Percentiles rank a stretch among this genome's conserved stretches.
phyloP scores from a whole-genome alignment of 345 rosid species.

The Geranium brycei region DNA sequence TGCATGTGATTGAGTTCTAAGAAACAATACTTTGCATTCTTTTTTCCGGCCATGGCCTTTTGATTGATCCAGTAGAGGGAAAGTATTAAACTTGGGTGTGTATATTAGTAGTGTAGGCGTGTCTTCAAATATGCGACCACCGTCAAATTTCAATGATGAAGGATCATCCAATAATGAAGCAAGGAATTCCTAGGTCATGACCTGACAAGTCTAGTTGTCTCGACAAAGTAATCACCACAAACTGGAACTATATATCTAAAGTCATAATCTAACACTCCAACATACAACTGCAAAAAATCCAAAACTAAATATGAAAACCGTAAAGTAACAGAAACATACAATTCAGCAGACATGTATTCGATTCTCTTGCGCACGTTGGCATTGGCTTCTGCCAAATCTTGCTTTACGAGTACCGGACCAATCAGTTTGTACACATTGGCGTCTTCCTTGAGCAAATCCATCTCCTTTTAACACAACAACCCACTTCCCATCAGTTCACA shows the following conservation, averaged over 20 bases:
- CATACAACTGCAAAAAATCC: neutral
- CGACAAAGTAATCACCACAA: too few relatives aligned
- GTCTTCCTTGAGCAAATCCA: conserved; percentile 68
- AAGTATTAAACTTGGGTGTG: neutral
- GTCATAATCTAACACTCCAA: neutral
- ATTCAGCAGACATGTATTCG: conserved; percentile 81
- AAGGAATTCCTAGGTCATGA: neutral
- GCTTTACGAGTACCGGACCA: conserved; percentile 95
- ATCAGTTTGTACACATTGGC: conserved; percentile 90
- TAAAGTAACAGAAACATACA: conserved; percentile 29
- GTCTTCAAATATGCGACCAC: too few relatives aligned
- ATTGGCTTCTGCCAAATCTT: conserved; percentile 91
- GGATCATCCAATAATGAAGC: too few relatives aligned
- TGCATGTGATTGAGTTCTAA: neutral
- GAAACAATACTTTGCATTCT: neutral
- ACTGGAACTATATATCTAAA: neutral
- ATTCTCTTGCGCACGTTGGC: conserved; percentile 92
- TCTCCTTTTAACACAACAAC: conserved; percentile 37
- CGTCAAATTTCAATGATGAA: too few relatives aligned
- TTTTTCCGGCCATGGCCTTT: neutral
- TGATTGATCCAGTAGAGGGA: neutral
- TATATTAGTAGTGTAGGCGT: neutral
- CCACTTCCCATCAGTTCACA: neutral
- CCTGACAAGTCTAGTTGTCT: too few relatives aligned
- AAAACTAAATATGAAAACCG: neutral